Evolutionary conservation across 2,329 filamentous ascomycete species (phyloP), one percentile per base, ranked within the genome.

Genomic region (Rhytidhysteron rufulum): DNA sequence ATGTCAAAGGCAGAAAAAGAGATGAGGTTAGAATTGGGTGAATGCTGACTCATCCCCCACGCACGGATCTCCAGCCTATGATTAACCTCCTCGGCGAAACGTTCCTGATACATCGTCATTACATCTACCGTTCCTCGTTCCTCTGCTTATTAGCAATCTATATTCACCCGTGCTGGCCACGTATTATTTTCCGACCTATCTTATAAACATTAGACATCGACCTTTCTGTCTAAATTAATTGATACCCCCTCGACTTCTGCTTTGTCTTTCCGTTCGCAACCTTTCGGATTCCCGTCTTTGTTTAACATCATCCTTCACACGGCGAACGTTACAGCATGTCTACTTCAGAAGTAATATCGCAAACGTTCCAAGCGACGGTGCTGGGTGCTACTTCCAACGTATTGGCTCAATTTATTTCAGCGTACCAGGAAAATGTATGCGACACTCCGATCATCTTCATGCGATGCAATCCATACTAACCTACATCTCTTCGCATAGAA

Each of bases 371-470:
- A 67, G 78, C 82, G 16, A 78, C 79, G 17, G 58, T 80, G 22
- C 73, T 91, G 25, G 79, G 77, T 47, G 78, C 78, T 36, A 69
- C 82, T 13, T 87, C 86, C 45, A 89, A 88, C 57, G 59, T 89
- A 19, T 66, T 91, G 34, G 87, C 86, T 8, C 88, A 93, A 65
- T 68, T 73, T 42, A 77, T 93, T 44, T 75, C 75, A 6, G 77
- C 82, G 6, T 82, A 83, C 53, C 76, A 75, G 53, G 65, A 67
- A 30, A 69, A 77, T 53, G 85, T 85, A 71, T 45, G 70, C 41
- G 9, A 20, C 21, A 20, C 29, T 30, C 20, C 18, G n/a, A n/a
- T n/a, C n/a, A n/a, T 39, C 34, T 30, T n/a, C 30, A 34, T 36
- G n/a, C 18, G 8, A 20, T 40, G 31, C 33, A 37, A 40, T 32